Evolutionary conservation across 192 early-diverging fungal species (phyloP).

Genomic region (Entomortierella lignicola): DNA sequence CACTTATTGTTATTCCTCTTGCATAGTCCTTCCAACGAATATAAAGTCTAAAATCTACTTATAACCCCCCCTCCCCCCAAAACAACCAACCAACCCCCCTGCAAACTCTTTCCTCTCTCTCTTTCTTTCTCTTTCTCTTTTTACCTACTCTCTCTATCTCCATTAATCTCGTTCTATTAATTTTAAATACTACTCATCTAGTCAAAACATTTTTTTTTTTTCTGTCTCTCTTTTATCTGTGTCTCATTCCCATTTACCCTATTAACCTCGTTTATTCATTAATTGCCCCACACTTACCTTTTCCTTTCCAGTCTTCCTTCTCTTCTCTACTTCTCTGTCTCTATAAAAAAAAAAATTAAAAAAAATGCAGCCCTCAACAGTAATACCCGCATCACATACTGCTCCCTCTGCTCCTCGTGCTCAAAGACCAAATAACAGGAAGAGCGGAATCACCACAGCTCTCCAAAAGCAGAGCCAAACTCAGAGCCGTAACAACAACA

Average conservation of each 20-base stretch:
- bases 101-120: background rate
- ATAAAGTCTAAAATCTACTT: no score
- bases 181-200: background rate
- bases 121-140: conserved; percentile 1
- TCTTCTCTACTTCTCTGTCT: conserved; percentile 1
- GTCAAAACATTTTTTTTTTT: background rate
- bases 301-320: background rate
- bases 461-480: conserved; percentile 7
- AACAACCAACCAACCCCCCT: no score
- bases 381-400: conserved; percentile 17
- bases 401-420: conserved; percentile 28
- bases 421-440: conserved; percentile 29
- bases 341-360: background rate
- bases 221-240: background rate
- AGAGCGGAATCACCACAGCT: conserved; percentile 14
- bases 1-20: background rate
- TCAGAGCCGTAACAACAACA: conserved; percentile 4
- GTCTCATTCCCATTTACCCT: background rate
- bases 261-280: no score
- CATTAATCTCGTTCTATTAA: background rate
- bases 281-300: no score
- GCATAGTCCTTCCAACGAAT: no score
- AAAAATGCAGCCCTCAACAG: conserved; percentile 17
- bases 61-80: no score
- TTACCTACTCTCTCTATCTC: background rate